Evolutionary conservation across 352 stramenopile species (phyloP), one percentile per base, ranked within the genome.

Genomic region (Globisporangium iwayamae): DNA sequence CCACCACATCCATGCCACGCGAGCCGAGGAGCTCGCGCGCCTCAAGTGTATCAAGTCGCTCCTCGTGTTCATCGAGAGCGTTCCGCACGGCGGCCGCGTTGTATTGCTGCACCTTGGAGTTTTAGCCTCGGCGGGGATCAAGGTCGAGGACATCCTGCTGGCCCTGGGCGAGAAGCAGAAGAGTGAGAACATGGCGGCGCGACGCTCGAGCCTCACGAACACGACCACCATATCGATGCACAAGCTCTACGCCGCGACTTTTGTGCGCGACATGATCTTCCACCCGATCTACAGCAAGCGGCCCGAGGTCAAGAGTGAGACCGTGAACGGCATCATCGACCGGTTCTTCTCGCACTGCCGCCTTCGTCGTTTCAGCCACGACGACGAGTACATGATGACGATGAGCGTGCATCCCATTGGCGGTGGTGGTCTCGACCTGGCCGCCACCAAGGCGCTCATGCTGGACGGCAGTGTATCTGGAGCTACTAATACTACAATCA

Each of bases 261-360:
- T 93, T 70, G 81, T 93, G 47, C 78, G 84, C 1, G 81, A 93
- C 56, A 85, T 91, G 57, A 62, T 93, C 38, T 91, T 93, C 72
- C 81, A 91, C 45, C 77, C 80, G 13, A 68, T 91, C 56, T 93
- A 91, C 70, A 72, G 73, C 25, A 81, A 85, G 61, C 73, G 76
- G 0, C 62, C 72, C 3, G 77, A 88, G 18, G 64, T 79, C 0
- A 71, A 73, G 55, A 74, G 63, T 0, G 72, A 78, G 4, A 38
- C 68, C 28, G 72, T 90, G 14, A 71, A 85, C 52, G 70, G 64
- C 10, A 64, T 90, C 47, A 84, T 93, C 28, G 84, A 91, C 56
- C 67, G 73, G 16, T 88, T 81, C 59, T 93, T 93, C 62, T 75
- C 80, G 41, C 81, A 93, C 56, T 93, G 84, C 50, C 76, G 84